Base-by-base conservation (phyloP, 2,329 filamentous ascomycete species). In the Fusarium miscanthi region DNA sequence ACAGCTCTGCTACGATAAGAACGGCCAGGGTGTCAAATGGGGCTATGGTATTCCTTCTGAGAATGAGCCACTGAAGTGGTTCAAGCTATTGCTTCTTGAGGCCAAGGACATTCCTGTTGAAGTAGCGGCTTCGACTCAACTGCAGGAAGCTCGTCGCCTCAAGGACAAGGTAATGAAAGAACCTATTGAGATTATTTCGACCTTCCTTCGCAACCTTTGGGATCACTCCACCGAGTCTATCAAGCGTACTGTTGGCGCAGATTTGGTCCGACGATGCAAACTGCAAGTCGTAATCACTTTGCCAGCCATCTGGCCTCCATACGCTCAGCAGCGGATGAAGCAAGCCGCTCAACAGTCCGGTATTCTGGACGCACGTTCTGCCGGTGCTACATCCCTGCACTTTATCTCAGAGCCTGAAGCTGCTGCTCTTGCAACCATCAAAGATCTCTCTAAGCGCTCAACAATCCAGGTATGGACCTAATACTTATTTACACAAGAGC, bases 331-430 rank as follows among this genome's bases (percentile, higher is more conserved):
- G 0, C 53, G 76, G 0, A 86, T 86, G 84, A 73, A 74, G 2
- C 38, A 77, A 1, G 84, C 83, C 0, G 78, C 78, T 0, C 33
- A 66, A 0, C 13, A 58, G 1, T 82, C 85, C 0, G 84, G 84
- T 0, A 81, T 87, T 3, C 66, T 85, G 0, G 60, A 73, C 0
- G 0, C 37, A 0, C 76, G 81, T 0, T 9, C 57, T 0, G 73
- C 72, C 6, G 82, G 79, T 0, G 33, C 74, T 2, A 84, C 84
- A 0, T 73, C 52, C 0, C 54, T 85, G 10, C 54, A 61, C 0
- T 83, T 86, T 42, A 68, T 86, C 4, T 80, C 82, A 0, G 85
- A 87, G 62, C 85, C 85, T 0, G 84, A 87, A 65, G 85, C 85
- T 0, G 84, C 84, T 1, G 84, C 84, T 0, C 43, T 87, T 0